Evolutionary conservation across 108 stramenopile genomes (phyloP).

Genomic region (Cyclotella baltica): DNA sequence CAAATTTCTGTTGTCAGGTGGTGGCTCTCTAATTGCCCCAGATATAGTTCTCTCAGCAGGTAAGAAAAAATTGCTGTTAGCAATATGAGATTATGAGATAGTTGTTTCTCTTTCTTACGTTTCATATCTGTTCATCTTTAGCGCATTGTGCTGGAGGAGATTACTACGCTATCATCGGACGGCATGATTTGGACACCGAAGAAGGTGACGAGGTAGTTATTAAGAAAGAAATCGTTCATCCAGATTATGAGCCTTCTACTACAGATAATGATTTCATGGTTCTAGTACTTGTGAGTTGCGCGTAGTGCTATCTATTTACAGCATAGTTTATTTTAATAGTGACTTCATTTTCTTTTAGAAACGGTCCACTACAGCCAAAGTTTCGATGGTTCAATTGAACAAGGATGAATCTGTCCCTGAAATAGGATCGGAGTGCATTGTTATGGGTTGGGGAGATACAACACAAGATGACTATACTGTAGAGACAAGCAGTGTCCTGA

Average conservation of each 20-base stretch:
- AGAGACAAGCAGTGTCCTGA: slow-evolving; percentile 8
- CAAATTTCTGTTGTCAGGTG: no score
- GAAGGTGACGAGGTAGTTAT: slow-evolving; percentile 26
- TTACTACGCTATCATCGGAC: slow-evolving; percentile 20
- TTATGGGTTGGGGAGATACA: slow-evolving; percentile 63
- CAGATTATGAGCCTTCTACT: slow-evolving; percentile 16
- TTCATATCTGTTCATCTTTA: no score
- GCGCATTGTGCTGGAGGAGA: slow-evolving; percentile 13
- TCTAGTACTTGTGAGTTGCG: slow-evolving; percentile 25
- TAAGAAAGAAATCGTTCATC: slow-evolving; percentile 20
- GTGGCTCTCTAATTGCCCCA: slow-evolving; percentile 34
- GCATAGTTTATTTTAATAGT: no score
- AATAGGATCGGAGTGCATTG: slow-evolving; percentile 35
- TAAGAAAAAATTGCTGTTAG: no score
- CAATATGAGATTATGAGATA: no score
- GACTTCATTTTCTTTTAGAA: background rate
- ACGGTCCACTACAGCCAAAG: slow-evolving; percentile 16
- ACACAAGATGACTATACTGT: background rate
- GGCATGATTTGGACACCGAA: slow-evolving; percentile 8
- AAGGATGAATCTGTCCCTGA: slow-evolving; percentile 29
- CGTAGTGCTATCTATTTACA: no score
- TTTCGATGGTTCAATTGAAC: slow-evolving; percentile 28
- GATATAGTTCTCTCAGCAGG: slow-evolving; percentile 25
- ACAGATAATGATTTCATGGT: slow-evolving; percentile 41
- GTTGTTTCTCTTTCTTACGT: no score